Evolutionary conservation across 345 rosid species (phyloP).

Genomic region (Lagerstroemia speciosa): DNA sequence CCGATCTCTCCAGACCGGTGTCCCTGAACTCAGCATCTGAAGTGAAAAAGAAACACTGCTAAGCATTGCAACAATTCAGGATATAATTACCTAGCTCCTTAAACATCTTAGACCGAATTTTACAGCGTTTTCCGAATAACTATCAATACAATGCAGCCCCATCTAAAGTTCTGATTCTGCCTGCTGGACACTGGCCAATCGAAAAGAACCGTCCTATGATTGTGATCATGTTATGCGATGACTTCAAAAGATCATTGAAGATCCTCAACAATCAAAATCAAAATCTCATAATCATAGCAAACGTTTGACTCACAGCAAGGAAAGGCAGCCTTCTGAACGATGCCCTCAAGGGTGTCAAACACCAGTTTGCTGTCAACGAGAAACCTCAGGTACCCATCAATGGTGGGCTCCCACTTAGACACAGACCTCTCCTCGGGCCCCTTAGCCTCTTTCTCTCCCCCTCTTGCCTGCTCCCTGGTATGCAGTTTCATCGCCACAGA

Average conservation of each 20-base stretch:
- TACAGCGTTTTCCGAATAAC: too few relatives aligned
- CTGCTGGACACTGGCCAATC: neutral
- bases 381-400: constrained; percentile 20
- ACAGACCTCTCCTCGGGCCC: constrained; percentile 19
- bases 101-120: too few relatives aligned
- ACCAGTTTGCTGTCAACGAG: constrained; percentile 22
- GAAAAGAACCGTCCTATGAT: neutral
- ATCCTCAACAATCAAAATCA: neutral
- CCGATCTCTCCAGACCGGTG: constrained; percentile 23
- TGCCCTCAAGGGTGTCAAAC: constrained; percentile 19
- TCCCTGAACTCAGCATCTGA: constrained; percentile 17
- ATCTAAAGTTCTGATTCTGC: too few relatives aligned
- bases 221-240: neutral
- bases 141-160: too few relatives aligned
- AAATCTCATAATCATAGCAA: neutral
- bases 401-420: constrained; percentile 20
- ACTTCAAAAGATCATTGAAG: neutral
- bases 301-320: constrained; percentile 14
- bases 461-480: constrained; percentile 24
- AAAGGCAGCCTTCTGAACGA: constrained; percentile 14
- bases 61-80: neutral
- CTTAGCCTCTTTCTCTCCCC: constrained; percentile 23
- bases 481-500: constrained; percentile 20
- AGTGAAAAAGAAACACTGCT: neutral
- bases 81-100: too few relatives aligned